phyloP scores from a whole-genome alignment of 352 stramenopile genomes.

The Globisporangium alternatum region DNA sequence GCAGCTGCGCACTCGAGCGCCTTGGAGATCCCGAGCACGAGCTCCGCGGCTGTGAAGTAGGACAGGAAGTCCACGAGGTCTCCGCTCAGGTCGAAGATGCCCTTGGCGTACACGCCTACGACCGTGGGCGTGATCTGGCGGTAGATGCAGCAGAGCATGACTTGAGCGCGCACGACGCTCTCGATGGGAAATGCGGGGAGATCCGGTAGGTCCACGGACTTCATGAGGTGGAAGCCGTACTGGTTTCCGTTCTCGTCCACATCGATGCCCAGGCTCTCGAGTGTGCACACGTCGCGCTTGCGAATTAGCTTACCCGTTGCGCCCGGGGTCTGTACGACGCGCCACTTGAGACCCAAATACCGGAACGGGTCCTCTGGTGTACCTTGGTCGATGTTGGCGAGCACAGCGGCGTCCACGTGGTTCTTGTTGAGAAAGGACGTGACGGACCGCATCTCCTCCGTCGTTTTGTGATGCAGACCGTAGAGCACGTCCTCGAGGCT shows the following conservation, averaged over 20 bases:
- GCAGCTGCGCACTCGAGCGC: constrained; percentile 14
- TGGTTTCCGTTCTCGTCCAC: constrained; percentile 28
- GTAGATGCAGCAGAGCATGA: constrained; percentile 16
- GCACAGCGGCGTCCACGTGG: constrained; percentile 35
- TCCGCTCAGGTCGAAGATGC: constrained; percentile 15
- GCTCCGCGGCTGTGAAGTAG: constrained; percentile 8
- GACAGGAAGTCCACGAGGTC: constrained; percentile 14
- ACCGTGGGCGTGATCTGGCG: constrained; percentile 10
- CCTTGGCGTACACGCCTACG: constrained; percentile 12
- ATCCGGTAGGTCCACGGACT: constrained; percentile 10
- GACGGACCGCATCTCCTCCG: constrained; percentile 40
- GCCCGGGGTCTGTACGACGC: constrained; percentile 21
- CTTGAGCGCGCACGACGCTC: constrained; percentile 12
- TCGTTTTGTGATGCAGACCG: constrained; percentile 44
- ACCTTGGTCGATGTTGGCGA: constrained; percentile 36
- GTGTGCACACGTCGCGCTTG: constrained; percentile 41
- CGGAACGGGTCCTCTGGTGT: constrained; percentile 39
- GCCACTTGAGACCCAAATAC: constrained; percentile 54
- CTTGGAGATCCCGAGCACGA: constrained; percentile 17
- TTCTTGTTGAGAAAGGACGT: constrained; percentile 35
- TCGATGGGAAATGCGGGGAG: neutral
- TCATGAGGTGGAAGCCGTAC: constrained; percentile 31
- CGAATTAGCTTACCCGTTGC: constrained; percentile 29
- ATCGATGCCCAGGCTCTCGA: constrained; percentile 43
- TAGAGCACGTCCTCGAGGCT: constrained; percentile 47